These are phyloP conservation scores for Pyrenula aspistea DNA, from an alignment of 495 filamentous ascomycete species.

Conservation along the genomic window DNA sequence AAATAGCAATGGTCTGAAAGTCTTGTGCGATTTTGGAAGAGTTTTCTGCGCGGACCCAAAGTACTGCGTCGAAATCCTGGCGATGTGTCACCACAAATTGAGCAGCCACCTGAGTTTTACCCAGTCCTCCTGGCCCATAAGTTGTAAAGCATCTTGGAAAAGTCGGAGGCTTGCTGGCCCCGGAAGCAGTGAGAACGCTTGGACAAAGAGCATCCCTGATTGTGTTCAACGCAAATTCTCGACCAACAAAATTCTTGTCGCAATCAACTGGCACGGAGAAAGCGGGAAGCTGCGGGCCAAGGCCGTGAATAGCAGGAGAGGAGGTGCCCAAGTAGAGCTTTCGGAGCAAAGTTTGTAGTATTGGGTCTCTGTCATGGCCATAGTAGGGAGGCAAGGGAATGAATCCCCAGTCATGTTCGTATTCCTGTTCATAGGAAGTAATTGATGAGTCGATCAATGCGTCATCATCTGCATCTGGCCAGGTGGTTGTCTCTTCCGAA, in stretches of 20 bases:
- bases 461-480: background rate
- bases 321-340: background rate
- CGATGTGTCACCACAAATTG: constrained; percentile 6
- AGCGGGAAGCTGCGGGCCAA: background rate
- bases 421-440: background rate
- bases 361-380: background rate
- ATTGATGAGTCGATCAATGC: background rate
- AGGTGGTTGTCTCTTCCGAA: background rate
- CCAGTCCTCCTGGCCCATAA: constrained; percentile 2
- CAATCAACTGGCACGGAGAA: background rate
- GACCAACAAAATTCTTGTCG: background rate
- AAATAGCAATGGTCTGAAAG: constrained; percentile 7
- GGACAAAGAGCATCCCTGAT: background rate
- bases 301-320: background rate
- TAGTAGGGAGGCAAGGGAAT: background rate
- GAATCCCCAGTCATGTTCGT: background rate
- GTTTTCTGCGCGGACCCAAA: constrained; percentile 13
- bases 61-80: constrained; percentile 7
- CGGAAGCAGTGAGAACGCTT: background rate
- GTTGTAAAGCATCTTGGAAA: background rate
- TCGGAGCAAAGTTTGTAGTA: background rate
- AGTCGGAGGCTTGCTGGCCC: background rate
- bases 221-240: background rate
- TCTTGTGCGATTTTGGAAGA: constrained; percentile 6
- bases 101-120: constrained; percentile 11